phyloP scores from a whole-genome alignment of 345 rosid genomes.

The Tarenaya hassleriana region DNA sequence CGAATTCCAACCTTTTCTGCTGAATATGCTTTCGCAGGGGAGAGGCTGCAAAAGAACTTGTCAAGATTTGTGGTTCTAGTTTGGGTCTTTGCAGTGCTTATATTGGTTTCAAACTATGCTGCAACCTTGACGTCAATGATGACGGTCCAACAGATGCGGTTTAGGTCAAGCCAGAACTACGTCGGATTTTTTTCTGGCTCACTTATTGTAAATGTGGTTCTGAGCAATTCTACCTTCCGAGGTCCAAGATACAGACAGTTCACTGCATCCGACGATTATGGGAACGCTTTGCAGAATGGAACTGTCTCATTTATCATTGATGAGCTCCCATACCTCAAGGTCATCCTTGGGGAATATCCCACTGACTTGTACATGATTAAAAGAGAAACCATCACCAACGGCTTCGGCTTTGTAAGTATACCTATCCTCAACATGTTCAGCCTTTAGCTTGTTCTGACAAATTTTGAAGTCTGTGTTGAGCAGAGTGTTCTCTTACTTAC shows the following conservation, averaged over 20 bases:
- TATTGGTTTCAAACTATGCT: constrained; percentile 32
- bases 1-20: constrained; percentile 2
- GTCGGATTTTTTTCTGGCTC: constrained; percentile 7
- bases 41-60: constrained; percentile 21
- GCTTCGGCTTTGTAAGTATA: constrained; percentile 33
- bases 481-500: too few species aligned
- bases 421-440: background rate
- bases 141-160: constrained; percentile 25
- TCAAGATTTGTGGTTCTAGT: constrained; percentile 27
- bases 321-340: constrained; percentile 27
- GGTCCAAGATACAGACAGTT: background rate
- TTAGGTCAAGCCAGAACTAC: constrained; percentile 8
- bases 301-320: constrained; percentile 23
- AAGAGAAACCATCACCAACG: constrained; percentile 17
- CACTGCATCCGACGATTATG: constrained; percentile 4
- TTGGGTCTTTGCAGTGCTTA: constrained; percentile 28
- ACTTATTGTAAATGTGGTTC: background rate
- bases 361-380: constrained; percentile 8
- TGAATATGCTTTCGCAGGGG: constrained; percentile 24
- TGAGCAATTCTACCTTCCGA: constrained; percentile 6
- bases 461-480: too few species aligned
- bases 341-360: constrained; percentile 16
- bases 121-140: constrained; percentile 34
- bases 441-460: background rate
- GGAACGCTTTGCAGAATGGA: constrained; percentile 20